These are phyloP conservation scores for Fusarium dlaminii DNA, from an alignment of 2,329 filamentous ascomycete genomes.

Conservation along the genomic window DNA sequence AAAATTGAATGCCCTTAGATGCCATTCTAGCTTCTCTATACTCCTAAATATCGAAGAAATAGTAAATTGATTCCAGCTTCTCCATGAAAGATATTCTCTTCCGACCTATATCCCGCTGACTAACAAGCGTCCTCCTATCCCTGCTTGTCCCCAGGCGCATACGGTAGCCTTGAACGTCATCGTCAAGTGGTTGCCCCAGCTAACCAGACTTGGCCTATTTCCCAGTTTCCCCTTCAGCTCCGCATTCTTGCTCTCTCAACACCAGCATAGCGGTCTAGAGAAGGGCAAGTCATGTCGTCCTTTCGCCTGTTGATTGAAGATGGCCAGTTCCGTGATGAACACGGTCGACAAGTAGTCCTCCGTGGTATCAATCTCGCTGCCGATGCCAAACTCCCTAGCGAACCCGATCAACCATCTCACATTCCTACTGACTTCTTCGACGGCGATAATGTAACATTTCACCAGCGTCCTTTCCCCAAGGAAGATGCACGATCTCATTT, in stretches of 20 bases:
- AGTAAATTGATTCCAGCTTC: not conserved
- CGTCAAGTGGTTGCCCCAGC: slow-evolving; percentile 22
- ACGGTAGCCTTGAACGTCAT: slow-evolving; percentile 38
- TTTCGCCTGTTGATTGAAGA: slow-evolving; percentile 87
- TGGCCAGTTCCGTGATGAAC: slow-evolving; percentile 80
- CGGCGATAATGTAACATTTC: slow-evolving; percentile 90
- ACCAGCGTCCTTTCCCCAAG: slow-evolving; percentile 82
- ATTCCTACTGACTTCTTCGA: slow-evolving; percentile 85
- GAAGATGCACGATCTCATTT: slow-evolving; percentile 90
- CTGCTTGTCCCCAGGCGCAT: slow-evolving; percentile 4
- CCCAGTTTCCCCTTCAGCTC: slow-evolving; percentile 22
- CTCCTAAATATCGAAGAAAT: not conserved
- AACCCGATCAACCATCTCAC: slow-evolving; percentile 84
- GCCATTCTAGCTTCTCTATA: not conserved
- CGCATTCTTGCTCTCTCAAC: slow-evolving; percentile 5
- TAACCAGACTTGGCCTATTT: slow-evolving; percentile 23
- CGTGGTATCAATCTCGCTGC: slow-evolving; percentile 94
- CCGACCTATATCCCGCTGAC: slow-evolving; percentile 20
- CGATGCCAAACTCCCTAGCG: slow-evolving; percentile 88
- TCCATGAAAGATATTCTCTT: not conserved
- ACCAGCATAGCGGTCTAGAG: slow-evolving; percentile 2
- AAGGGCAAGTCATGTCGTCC: slow-evolving; percentile 67
- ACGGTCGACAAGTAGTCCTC: slow-evolving; percentile 86
- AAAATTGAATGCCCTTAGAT: not conserved
- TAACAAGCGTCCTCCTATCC: slow-evolving; percentile 23